phyloP scores from a whole-genome alignment of 495 filamentous ascomycete species.

The Talaromyces ruber region DNA sequence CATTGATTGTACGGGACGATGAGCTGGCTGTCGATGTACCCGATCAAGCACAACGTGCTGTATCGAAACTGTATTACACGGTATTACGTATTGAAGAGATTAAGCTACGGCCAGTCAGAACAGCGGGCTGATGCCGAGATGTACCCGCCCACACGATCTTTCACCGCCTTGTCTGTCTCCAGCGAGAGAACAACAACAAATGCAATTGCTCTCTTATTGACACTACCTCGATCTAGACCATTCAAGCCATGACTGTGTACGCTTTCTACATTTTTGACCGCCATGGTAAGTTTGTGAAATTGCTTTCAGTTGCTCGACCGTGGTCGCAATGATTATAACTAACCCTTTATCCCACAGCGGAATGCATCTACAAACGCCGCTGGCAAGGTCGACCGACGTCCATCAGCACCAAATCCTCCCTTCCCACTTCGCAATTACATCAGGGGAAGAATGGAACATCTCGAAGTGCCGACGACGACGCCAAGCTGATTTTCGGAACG shows the following conservation, averaged over 20 bases:
- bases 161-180: slow-evolving; percentile 1
- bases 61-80: neutral
- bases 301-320: neutral
- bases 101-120: neutral
- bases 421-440: slow-evolving; percentile 21
- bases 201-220: neutral
- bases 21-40: neutral
- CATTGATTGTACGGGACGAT: neutral
- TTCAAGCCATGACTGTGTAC: slow-evolving; percentile 71
- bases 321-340: neutral
- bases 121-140: neutral
- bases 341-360: slow-evolving; percentile 47
- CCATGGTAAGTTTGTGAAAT: slow-evolving; percentile 66
- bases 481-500: slow-evolving; percentile 93
- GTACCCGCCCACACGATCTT: neutral
- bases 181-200: neutral
- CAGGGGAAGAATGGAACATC: slow-evolving; percentile 32
- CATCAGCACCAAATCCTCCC: slow-evolving; percentile 26
- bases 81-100: neutral
- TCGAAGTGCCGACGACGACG: slow-evolving; percentile 71
- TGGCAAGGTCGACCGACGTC: slow-evolving; percentile 52
- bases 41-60: neutral
- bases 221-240: neutral
- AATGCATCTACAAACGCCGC: slow-evolving; percentile 91
- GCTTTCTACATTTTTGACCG: slow-evolving; percentile 99